Percentiles rank a stretch among this genome's conserved stretches.
phyloP scores from a whole-genome alignment of 257 asterid species.

The Marsdenia floribunda region DNA sequence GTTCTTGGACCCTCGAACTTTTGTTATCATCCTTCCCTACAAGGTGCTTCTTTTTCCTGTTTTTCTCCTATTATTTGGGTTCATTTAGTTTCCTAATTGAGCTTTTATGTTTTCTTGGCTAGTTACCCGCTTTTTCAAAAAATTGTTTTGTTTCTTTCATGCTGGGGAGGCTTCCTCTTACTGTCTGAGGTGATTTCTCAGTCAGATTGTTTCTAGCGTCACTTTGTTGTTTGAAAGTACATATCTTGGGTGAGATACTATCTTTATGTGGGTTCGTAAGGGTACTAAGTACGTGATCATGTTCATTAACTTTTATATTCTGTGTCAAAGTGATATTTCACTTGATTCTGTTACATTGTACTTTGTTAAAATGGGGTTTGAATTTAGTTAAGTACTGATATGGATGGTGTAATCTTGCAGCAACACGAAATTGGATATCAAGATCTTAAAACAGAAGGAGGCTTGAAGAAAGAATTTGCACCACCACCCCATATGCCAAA shows the following conservation, averaged over 20 bases:
- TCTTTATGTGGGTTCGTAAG: not conserved
- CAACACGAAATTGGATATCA: conserved; percentile 61
- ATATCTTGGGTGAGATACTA: not conserved
- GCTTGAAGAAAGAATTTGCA: conserved; percentile 50
- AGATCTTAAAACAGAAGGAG: conserved; percentile 50
- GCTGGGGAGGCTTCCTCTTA: too few species aligned
- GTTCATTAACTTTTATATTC: too few species aligned
- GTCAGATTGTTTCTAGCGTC: not conserved
- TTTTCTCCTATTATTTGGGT: too few species aligned
- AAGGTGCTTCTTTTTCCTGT: too few species aligned
- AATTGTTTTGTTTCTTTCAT: too few species aligned
- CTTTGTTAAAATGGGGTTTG: not conserved
- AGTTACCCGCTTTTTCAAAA: not conserved
- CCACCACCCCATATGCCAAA: conserved; percentile 42
- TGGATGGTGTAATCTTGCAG: conserved; percentile 41
- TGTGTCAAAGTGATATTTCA: conserved; percentile 3
- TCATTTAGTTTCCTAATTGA: not conserved
- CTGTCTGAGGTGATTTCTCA: too few species aligned
- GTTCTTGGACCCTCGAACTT: too few species aligned
- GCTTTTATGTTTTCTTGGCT: not conserved
- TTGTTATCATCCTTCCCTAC: too few species aligned
- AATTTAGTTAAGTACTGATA: conserved; percentile 23
- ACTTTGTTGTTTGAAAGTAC: not conserved
- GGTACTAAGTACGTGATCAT: too few species aligned
- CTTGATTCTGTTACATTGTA: not conserved